Evolutionary conservation across 2,329 filamentous ascomycete genomes (phyloP).

Genomic region (Talaromyces verruculosus): DNA sequence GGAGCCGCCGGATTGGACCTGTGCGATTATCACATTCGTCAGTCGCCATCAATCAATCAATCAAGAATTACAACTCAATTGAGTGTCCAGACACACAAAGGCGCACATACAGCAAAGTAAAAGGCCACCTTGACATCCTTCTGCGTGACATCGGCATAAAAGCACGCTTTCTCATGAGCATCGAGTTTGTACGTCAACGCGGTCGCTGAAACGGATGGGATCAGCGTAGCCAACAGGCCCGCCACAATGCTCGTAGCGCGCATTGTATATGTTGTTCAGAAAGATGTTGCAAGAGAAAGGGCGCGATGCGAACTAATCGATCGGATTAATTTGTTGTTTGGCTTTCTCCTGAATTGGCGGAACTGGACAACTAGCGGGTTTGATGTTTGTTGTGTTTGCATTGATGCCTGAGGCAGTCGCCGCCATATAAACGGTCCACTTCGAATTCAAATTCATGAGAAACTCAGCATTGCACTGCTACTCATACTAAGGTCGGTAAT

Average conservation of each 20-base stretch:
- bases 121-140: slow-evolving; percentile 89
- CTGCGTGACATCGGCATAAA: slow-evolving; percentile 78
- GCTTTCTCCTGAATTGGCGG: slow-evolving; percentile 21
- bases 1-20: slow-evolving; percentile 97
- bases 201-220: slow-evolving; percentile 75
- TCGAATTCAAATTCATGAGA: neutral
- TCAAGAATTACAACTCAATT: neutral
- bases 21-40: neutral
- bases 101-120: slow-evolving; percentile 83
- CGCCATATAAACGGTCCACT: neutral
- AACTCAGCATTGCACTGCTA: neutral
- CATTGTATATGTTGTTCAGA: slow-evolving; percentile 51
- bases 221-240: slow-evolving; percentile 69
- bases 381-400: slow-evolving; percentile 21
- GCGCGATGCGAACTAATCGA: neutral
- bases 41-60: neutral
- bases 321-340: slow-evolving; percentile 14
- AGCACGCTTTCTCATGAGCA: slow-evolving; percentile 93
- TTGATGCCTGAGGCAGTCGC: slow-evolving; percentile 7
- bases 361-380: slow-evolving; percentile 21
- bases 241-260: slow-evolving; percentile 62
- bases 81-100: neutral
- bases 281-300: neutral
- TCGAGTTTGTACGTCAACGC: slow-evolving; percentile 89
- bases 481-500: neutral